Evolutionary conservation across 2,329 filamentous ascomycete species (phyloP).

Genomic region (Hypoxylon sp.): DNA sequence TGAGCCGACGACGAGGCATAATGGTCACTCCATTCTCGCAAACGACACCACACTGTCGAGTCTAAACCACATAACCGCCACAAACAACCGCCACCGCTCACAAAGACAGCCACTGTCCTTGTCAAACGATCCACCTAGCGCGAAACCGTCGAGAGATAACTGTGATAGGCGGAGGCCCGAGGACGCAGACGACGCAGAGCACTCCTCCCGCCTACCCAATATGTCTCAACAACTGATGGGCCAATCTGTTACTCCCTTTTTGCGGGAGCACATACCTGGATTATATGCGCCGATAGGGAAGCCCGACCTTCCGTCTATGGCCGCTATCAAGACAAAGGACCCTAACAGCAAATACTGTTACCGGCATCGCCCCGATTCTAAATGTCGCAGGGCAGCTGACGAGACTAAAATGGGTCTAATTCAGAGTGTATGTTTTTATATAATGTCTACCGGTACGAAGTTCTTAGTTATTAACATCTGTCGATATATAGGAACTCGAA

Average conservation of each 20-base stretch:
- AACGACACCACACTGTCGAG: conserved; percentile 30
- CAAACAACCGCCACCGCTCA: conserved; percentile 26
- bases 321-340: conserved; percentile 61
- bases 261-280: conserved; percentile 90
- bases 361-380: conserved; percentile 91
- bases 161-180: conserved; percentile 67
- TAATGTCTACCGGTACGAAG: not conserved
- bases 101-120: conserved; percentile 41
- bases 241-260: conserved; percentile 87
- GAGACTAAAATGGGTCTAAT: conserved; percentile 97
- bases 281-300: conserved; percentile 87
- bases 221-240: conserved; percentile 77
- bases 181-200: conserved; percentile 65
- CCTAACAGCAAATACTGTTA: conserved; percentile 95
- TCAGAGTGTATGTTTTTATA: conserved; percentile 76
- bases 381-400: conserved; percentile 92
- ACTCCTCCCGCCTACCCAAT: conserved; percentile 66
- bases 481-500: conserved; percentile 77
- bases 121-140: conserved; percentile 41
- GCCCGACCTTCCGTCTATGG: conserved; percentile 60
- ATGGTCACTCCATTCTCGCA: conserved; percentile 36
- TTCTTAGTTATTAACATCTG: conserved; percentile 23
- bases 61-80: conserved; percentile 30
- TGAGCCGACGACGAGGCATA: conserved; percentile 33
- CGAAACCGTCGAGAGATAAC: conserved; percentile 58